Percentiles rank a stretch among this genome's conserved stretches.
These are phyloP conservation scores for Debaryomyces fabryi DNA, from an alignment of 1,139 yeast species.

Conservation along the genomic window DNA sequence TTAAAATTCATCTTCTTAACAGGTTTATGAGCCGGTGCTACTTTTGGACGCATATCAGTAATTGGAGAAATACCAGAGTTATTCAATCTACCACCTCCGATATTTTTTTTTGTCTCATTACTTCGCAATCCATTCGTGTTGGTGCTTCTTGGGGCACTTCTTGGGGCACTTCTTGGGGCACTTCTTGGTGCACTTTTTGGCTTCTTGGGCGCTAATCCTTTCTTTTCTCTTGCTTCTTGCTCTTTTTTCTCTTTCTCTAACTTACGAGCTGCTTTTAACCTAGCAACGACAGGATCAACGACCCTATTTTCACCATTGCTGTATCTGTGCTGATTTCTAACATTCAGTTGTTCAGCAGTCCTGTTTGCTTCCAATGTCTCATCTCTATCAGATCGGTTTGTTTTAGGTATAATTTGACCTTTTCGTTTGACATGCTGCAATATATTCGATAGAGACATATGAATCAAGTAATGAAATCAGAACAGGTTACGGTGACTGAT, in stretches of 20 bases:
- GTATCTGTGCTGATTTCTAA: neutral
- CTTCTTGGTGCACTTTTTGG: slow-evolving; percentile 3
- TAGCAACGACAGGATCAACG: slow-evolving; percentile 58
- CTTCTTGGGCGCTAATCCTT: slow-evolving; percentile 33
- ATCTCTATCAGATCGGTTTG: neutral
- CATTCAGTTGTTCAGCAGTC: neutral
- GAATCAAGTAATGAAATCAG: slow-evolving; percentile 2
- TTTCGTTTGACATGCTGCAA: slow-evolving; percentile 35
- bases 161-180: neutral
- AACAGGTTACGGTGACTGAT: neutral
- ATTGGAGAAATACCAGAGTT: neutral
- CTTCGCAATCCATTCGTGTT: neutral
- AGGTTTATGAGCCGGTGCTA: slow-evolving; percentile 14
- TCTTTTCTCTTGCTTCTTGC: slow-evolving; percentile 31
- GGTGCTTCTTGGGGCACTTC: neutral
- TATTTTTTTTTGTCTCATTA: neutral
- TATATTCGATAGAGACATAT: slow-evolving; percentile 26
- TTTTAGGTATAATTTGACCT: slow-evolving; percentile 25
- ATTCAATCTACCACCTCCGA: neutral
- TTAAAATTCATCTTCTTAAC: slow-evolving; percentile 60
- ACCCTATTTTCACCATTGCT: slow-evolving; percentile 15
- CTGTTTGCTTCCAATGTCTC: neutral
- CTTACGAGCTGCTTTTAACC: slow-evolving; percentile 66
- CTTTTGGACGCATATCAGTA: slow-evolving; percentile 14
- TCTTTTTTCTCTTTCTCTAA: slow-evolving; percentile 54